These are phyloP conservation scores for Dryadomyces quercivorus DNA, from an alignment of 2,329 filamentous ascomycete species.

Conservation along the genomic window DNA sequence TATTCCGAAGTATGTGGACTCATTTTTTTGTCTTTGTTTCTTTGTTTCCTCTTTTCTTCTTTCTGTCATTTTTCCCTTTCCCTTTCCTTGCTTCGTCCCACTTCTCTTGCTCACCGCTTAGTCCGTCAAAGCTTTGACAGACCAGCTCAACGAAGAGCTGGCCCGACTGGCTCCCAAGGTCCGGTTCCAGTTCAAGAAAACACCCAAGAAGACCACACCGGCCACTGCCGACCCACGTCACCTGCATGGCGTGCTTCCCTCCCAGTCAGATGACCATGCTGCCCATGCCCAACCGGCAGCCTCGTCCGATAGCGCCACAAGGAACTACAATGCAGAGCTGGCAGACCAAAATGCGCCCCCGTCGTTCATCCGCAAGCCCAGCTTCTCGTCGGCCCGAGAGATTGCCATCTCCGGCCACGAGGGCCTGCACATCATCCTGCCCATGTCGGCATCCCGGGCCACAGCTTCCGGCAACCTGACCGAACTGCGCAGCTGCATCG, in stretches of 20 bases:
- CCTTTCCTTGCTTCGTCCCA: background rate
- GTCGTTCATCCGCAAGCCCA: conserved; percentile 41
- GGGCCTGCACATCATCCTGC: conserved; percentile 65
- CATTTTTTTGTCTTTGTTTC: too few relatives aligned
- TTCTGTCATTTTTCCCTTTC: background rate
- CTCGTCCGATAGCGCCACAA: conserved; percentile 11
- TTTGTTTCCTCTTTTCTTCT: background rate
- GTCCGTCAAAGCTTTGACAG: conserved; percentile 69
- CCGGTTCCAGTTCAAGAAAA: conserved; percentile 67
- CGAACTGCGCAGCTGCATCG: conserved; percentile 55
- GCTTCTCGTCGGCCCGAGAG: conserved; percentile 48
- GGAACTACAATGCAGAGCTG: conserved; percentile 48
- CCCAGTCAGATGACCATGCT: conserved; percentile 17
- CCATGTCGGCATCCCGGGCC: conserved; percentile 55
- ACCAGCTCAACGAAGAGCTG: conserved; percentile 62
- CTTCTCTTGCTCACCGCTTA: conserved; percentile 18
- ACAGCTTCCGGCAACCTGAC: conserved; percentile 64
- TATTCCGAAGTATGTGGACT: conserved; percentile 57
- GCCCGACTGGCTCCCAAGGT: conserved; percentile 58
- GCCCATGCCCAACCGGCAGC: conserved; percentile 24
- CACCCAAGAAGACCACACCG: conserved; percentile 4
- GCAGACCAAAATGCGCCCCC: conserved; percentile 21
- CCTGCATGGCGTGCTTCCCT: conserved; percentile 11
- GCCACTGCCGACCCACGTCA: conserved; percentile 30
- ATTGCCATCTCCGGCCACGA: conserved; percentile 56